Evolutionary conservation across 352 stramenopile species (phyloP), one percentile per base, ranked within the genome.

Genomic region (Pythium angustatum): DNA sequence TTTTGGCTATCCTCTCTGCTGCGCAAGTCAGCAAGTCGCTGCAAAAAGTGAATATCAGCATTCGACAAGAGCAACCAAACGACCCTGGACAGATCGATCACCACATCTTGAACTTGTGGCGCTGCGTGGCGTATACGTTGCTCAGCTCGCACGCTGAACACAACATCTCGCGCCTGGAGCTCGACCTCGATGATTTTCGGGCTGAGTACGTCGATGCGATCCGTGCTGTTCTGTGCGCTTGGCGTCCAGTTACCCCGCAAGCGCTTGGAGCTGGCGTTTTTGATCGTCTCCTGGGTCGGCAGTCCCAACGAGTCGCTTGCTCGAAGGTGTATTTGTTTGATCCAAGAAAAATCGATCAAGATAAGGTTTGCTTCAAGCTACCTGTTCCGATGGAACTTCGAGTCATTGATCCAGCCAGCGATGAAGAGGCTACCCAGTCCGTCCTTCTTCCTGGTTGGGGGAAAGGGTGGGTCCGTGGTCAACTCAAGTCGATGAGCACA

Each of bases 371-470:
- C 41, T 7, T 48, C 10, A 12, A 48, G 12, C 15, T 48, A 48
- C 41, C 41, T 8, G 14, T 19, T 48, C 41, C 41, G 8, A 48
- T 48, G 41, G 15, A n/a, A 26, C 41, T 48, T 9, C 41, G 41
- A 7, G 41, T 48, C 14, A 48, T 48, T 24, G n/a, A 48, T 12
- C 41, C 7, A 19, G 41, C 14, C 41, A 43, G 19, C 14, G 41
- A 7, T 24, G 24, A 48, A 5, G 41, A 48, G 7, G 41, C 17
- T 48, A 19, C n/a, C 41, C 17, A 7, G 41, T 24, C 41, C n/a
- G 41, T 48, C 24, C 7, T 48, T n/a, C 41, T 48, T 48, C 41
- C 41, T 48, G 41, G 41, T 8, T 48, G 41, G 41, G 41, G 41
- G 24, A 48, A n/a, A 48, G 41, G 12, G 5, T 48, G 41, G 41